Percentiles rank a stretch among this genome's conserved stretches.
These are phyloP conservation scores for Rostrohypoxylon terebratum DNA, from an alignment of 495 filamentous ascomycete genomes.

Conservation along the genomic window DNA sequence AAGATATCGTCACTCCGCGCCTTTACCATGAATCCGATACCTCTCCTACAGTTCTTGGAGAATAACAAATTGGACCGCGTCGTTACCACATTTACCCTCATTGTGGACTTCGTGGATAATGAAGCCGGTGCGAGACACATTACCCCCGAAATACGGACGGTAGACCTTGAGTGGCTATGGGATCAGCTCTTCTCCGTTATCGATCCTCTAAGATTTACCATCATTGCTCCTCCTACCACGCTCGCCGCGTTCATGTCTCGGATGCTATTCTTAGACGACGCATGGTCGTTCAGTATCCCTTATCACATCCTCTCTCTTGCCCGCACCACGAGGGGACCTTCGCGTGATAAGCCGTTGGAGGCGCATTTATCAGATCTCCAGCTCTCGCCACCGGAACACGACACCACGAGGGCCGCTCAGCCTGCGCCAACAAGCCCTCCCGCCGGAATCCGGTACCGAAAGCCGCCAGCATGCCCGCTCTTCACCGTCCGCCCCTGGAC, in stretches of 20 bases:
- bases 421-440: constrained; percentile 5
- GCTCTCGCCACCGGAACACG: constrained; percentile 7
- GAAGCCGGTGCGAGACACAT: constrained; percentile 36
- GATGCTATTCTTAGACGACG: constrained; percentile 52
- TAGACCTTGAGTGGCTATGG: constrained; percentile 59
- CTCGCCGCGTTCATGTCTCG: constrained; percentile 56
- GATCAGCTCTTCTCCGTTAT: constrained; percentile 54
- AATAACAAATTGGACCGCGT: constrained; percentile 45
- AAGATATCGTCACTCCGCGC: constrained; percentile 42
- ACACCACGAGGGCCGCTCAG: neutral
- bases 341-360: constrained; percentile 13
- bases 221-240: constrained; percentile 57
- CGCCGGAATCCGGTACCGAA: constrained; percentile 19
- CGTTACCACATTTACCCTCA: constrained; percentile 52
- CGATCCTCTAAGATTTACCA: constrained; percentile 56
- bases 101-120: constrained; percentile 37
- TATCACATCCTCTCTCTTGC: constrained; percentile 60
- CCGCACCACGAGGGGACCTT: constrained; percentile 19
- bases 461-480: constrained; percentile 42
- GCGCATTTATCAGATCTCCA: constrained; percentile 11
- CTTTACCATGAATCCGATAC: constrained; percentile 45
- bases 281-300: constrained; percentile 54
- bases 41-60: constrained; percentile 50
- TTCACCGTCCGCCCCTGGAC: constrained; percentile 58
- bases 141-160: constrained; percentile 39